Conservation (phyloP, 306 rosid genomes). For the Prunus armeniaca region DNA sequence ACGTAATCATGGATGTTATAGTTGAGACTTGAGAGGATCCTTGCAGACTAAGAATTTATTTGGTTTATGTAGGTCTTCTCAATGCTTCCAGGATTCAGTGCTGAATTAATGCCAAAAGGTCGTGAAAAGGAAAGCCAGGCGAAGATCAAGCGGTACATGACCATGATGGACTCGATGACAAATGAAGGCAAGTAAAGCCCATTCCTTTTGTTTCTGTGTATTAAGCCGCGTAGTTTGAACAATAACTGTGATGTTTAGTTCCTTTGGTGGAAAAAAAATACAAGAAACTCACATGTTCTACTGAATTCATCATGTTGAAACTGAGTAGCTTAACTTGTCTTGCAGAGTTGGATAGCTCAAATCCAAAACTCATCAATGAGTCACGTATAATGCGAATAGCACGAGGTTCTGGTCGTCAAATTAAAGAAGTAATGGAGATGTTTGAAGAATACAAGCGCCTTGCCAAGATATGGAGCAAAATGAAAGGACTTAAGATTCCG, state of each 20-base stretch:
- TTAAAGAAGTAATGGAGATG: conserved; percentile 74
- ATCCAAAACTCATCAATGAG: conserved; percentile 74
- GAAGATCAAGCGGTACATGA: conserved; percentile 87
- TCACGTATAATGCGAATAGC: conserved; percentile 81
- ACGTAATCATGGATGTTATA: not conserved
- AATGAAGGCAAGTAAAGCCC: conserved; percentile 54
- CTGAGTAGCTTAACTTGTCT: conserved; percentile 20
- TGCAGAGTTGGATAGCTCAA: conserved; percentile 82
- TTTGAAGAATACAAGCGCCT: conserved; percentile 85
- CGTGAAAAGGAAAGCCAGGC: conserved; percentile 89
- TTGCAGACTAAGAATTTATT: conserved; percentile 3
- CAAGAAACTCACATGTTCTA: not conserved
- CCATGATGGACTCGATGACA: conserved; percentile 99
- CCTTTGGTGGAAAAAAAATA: too few species aligned
- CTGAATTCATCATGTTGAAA: not conserved
- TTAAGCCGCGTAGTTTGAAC: not conserved
- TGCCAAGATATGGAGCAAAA: conserved; percentile 78
- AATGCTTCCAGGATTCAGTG: conserved; percentile 80
- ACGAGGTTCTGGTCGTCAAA: conserved; percentile 70
- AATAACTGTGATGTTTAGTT: conserved; percentile 4
- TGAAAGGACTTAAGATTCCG: conserved; percentile 78
- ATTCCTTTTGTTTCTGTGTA: not conserved
- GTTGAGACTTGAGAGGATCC: not conserved
- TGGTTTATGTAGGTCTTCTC: conserved; percentile 55
- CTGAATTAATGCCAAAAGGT: conserved; percentile 86